Evolutionary conservation across 164 flowering plant species (phyloP), one percentile per base, ranked within the genome.

Genomic region (Tetracentron sinense): DNA sequence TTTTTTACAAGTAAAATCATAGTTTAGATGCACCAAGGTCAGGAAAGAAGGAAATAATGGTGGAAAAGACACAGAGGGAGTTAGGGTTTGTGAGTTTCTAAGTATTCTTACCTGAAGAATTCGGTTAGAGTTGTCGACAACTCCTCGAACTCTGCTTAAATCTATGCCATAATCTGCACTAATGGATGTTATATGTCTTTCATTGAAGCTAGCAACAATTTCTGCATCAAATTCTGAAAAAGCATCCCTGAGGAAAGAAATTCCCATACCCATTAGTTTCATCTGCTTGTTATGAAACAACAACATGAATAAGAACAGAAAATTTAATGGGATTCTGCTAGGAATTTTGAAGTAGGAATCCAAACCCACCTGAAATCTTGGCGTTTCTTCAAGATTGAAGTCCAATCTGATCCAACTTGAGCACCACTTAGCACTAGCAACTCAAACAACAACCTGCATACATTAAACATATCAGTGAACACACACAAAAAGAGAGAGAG

Each of bases 171-270:
- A 81, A 3, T 82, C 72, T 3, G 75, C 38, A 65, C 83, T 78
- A 12, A 85, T 74, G 8, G 80, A 71, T 60, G 73, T 49, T 31
- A 92, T 88, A 59, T 82, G 78, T 61, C 79, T 88, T 47, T 92
- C 93, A 4, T 66, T 75, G 53, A 75, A 81, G 23, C 64, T 85
- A 26, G 90, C 81, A 17, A 87, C 88, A 48, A 53, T 60, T 66
- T 88, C 88, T 46, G 88, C 79, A 66, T 92, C 90, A 77, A 86
- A 92, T 4, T 77, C 86, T 33, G 83, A 70, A 71, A 90, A 92
- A 42, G 93, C 93, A 50, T 78, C 81, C 81, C 97, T 90, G 87
- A 15, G n/a, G 60, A 29, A 59, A 11, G 14, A 26, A 15, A 59
- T 17, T 6, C 30, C 31, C 33, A 20, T 35, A 51, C 17, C 16